A percentile compares a stretch with the other conserved stretches of the same genome.
Evolutionary conservation across 192 early-diverging fungal species (phyloP).

Genomic region (Hyaloraphidium curvatum): DNA sequence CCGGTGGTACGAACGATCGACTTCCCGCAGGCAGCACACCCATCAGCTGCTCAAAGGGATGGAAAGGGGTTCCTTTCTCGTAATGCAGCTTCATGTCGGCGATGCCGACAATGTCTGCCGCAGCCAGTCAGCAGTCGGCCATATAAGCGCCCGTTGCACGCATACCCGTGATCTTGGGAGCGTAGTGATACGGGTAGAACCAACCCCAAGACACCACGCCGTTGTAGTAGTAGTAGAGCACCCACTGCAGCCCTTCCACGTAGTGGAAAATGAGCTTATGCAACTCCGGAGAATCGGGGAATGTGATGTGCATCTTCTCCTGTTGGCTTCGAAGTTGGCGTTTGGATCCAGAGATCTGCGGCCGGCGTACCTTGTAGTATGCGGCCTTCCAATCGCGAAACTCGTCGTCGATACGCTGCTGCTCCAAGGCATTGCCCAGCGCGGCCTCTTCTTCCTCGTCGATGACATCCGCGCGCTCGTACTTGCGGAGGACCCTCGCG

Average conservation of each 20-base stretch:
- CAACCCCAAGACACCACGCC: constrained; percentile 94
- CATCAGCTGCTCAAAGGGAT: constrained; percentile 96
- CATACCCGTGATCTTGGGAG: constrained; percentile 22
- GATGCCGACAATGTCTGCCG: constrained; percentile 51
- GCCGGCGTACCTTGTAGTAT: not conserved
- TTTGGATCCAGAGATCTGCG: constrained; percentile 4
- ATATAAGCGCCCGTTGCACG: too few species aligned
- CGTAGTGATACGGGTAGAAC: constrained; percentile 97
- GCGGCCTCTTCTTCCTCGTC: not conserved
- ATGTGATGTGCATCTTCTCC: not conserved
- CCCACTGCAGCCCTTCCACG: constrained; percentile 92
- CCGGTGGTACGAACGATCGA: constrained; percentile 59
- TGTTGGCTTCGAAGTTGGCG: not conserved
- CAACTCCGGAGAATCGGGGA: not conserved
- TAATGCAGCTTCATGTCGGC: constrained; percentile 42
- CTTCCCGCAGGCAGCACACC: constrained; percentile 82
- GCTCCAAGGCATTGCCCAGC: not conserved
- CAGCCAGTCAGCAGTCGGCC: too few species aligned
- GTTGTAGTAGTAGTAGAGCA: constrained; percentile 87
- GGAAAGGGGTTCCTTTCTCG: constrained; percentile 67
- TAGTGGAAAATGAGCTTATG: constrained; percentile 37
- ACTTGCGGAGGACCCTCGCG: not conserved
- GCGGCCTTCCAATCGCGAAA: constrained; percentile 1
- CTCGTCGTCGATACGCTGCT: not conserved
- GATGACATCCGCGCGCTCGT: not conserved